phyloP scores from a whole-genome alignment of 768 basidiomycete species.

The Hericium alpestre region DNA sequence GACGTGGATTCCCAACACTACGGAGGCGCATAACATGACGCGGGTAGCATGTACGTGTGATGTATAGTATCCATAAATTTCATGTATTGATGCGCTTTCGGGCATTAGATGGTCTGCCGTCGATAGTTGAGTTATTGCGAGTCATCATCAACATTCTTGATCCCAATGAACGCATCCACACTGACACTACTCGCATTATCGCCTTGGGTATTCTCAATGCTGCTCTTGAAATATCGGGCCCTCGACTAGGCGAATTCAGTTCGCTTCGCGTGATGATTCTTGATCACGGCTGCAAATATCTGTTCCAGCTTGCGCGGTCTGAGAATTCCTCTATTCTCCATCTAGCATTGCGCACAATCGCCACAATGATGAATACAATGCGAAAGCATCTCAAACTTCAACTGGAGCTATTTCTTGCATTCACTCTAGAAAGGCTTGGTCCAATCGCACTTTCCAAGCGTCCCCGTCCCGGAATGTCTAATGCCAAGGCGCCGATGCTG shows the following conservation, averaged over 20 bases:
- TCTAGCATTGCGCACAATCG: constrained; percentile 71
- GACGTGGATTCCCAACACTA: no score
- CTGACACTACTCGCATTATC: constrained; percentile 87
- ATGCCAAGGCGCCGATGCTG: no score
- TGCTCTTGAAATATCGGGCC: constrained; percentile 81
- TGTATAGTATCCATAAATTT: background rate
- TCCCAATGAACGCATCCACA: constrained; percentile 89
- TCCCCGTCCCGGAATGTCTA: constrained; percentile 12
- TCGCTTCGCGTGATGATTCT: constrained; percentile 68
- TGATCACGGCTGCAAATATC: constrained; percentile 89
- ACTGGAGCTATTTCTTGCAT: constrained; percentile 89
- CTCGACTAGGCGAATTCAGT: constrained; percentile 63
- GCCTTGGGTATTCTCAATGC: constrained; percentile 81
- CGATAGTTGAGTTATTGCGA: constrained; percentile 83
- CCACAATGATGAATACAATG: constrained; percentile 83
- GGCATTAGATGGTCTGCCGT: constrained; percentile 69
- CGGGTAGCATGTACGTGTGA: background rate
- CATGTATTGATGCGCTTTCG: background rate
- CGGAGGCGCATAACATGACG: background rate
- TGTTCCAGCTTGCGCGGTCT: constrained; percentile 93
- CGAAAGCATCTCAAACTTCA: constrained; percentile 82
- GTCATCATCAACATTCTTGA: constrained; percentile 93
- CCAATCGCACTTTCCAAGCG: constrained; percentile 31
- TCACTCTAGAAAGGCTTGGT: constrained; percentile 84
- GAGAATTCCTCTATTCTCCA: constrained; percentile 76